Percentiles rank a stretch among this genome's conserved stretches.
Conservation (phyloP, 768 basidiomycete species). For the Boletus rubropictus region DNA sequence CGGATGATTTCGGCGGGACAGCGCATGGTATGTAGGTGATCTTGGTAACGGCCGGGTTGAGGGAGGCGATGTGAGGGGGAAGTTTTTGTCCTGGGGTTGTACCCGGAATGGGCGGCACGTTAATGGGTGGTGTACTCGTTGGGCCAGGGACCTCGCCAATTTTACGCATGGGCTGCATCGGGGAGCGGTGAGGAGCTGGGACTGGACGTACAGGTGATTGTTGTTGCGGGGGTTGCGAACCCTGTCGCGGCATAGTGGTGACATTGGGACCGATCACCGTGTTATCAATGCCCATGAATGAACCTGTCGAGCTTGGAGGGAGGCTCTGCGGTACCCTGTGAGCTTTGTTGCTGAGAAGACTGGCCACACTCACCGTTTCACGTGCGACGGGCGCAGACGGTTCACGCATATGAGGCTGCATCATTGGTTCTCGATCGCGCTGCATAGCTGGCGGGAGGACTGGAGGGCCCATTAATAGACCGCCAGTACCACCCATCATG, state of each 20-base stretch:
- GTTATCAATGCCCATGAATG: conserved; percentile 23
- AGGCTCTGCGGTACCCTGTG: conserved; percentile 16
- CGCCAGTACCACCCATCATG: conserved; percentile 27
- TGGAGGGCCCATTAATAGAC: conserved; percentile 38
- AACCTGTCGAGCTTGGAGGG: conserved; percentile 17
- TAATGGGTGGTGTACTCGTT: conserved; percentile 10
- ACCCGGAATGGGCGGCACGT: conserved; percentile 23
- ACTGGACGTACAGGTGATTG: conserved; percentile 24
- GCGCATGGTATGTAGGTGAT: conserved; percentile 26
- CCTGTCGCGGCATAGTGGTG: conserved; percentile 15
- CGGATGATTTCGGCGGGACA: conserved; percentile 16
- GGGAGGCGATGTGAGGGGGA: conserved; percentile 29
- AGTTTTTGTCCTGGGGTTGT: conserved; percentile 28
- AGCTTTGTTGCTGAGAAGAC: background rate
- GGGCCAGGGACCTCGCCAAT: conserved; percentile 15
- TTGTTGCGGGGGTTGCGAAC: conserved; percentile 25
- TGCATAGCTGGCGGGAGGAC: conserved; percentile 27
- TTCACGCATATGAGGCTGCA: conserved; percentile 26
- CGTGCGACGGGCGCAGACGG: conserved; percentile 21
- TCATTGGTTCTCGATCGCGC: conserved; percentile 21
- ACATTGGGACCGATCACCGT: conserved; percentile 8
- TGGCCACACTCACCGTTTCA: conserved; percentile 18
- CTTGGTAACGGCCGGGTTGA: conserved; percentile 30
- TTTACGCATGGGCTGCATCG: conserved; percentile 20
- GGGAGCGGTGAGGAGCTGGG: conserved; percentile 18